Percentiles rank a stretch among this genome's conserved stretches.
Evolutionary conservation across 805 yeast species (phyloP).

Genomic region (Candida hungchunana): DNA sequence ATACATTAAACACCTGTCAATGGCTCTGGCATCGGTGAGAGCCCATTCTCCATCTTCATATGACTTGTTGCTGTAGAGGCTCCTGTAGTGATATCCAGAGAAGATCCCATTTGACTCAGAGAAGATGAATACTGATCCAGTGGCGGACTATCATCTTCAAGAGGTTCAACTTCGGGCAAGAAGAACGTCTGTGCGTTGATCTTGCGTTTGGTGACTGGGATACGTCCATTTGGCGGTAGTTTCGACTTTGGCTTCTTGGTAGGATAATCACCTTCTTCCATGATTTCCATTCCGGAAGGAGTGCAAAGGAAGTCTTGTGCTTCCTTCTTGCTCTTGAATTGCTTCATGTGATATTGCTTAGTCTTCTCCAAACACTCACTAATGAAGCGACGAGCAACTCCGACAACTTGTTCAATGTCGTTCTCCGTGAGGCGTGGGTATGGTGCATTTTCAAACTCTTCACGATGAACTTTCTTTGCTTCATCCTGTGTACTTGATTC

Average conservation of each 20-base stretch:
- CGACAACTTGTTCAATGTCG: slow-evolving; percentile 51
- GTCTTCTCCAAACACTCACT: slow-evolving; percentile 39
- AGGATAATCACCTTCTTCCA: slow-evolving; percentile 85
- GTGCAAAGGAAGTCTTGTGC: slow-evolving; percentile 27
- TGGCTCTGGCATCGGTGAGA: no score
- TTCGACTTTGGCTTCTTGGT: slow-evolving; percentile 71
- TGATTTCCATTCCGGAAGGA: slow-evolving; percentile 42
- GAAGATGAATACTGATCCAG: background rate
- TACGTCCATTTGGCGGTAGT: slow-evolving; percentile 88
- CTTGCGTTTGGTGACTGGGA: slow-evolving; percentile 63
- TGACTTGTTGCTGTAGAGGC: background rate
- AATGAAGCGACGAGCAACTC: slow-evolving; percentile 54
- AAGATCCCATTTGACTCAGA: background rate
- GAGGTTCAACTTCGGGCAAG: slow-evolving; percentile 33
- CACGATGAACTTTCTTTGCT: slow-evolving; percentile 49
- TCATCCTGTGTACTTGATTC: slow-evolving; percentile 47
- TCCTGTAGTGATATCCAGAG: no score
- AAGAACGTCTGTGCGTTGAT: slow-evolving; percentile 50
- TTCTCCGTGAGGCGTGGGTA: slow-evolving; percentile 49
- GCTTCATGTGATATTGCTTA: slow-evolving; percentile 38
- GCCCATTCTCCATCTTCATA: slow-evolving; percentile 1
- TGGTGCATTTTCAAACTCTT: slow-evolving; percentile 57
- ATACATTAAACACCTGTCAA: no score
- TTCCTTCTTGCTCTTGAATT: slow-evolving; percentile 24
- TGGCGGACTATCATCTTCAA: background rate